Conservation (phyloP, 257 asterid genomes). For the Nicotiana noctiflora region DNA sequence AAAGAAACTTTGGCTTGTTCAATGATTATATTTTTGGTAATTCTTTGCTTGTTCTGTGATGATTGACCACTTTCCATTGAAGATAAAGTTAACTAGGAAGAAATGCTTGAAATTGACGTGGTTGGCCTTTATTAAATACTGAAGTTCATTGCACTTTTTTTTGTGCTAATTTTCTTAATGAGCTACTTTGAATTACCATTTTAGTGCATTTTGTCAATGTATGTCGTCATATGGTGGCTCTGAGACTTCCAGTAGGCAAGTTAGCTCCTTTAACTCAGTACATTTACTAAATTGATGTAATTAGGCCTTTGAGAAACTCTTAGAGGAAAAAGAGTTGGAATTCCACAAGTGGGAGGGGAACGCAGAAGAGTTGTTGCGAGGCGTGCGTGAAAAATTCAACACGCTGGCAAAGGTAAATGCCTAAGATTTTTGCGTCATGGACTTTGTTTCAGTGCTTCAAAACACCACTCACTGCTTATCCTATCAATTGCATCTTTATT, state of each 20-base stretch:
- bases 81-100: background rate
- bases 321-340: conserved; percentile 64
- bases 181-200: background rate
- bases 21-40: background rate
- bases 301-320: conserved; percentile 55
- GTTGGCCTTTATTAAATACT: background rate
- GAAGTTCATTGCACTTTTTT: background rate
- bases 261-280: background rate
- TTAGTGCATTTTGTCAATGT: background rate
- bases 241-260: background rate
- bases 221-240: background rate
- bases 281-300: conserved; percentile 4
- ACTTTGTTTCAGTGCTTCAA: background rate
- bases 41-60: background rate
- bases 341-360: conserved; percentile 70
- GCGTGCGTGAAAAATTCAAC: conserved; percentile 74
- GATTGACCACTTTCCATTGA: conserved; percentile 1
- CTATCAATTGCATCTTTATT: conserved; percentile 5
- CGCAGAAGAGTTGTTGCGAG: conserved; percentile 53
- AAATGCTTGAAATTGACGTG: background rate
- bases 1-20: background rate
- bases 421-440: background rate
- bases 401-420: conserved; percentile 69
- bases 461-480: background rate
- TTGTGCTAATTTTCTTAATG: background rate